These are phyloP conservation scores for Sicyos baderoa DNA, from an alignment of 306 rosid genomes.

Conservation along the genomic window DNA sequence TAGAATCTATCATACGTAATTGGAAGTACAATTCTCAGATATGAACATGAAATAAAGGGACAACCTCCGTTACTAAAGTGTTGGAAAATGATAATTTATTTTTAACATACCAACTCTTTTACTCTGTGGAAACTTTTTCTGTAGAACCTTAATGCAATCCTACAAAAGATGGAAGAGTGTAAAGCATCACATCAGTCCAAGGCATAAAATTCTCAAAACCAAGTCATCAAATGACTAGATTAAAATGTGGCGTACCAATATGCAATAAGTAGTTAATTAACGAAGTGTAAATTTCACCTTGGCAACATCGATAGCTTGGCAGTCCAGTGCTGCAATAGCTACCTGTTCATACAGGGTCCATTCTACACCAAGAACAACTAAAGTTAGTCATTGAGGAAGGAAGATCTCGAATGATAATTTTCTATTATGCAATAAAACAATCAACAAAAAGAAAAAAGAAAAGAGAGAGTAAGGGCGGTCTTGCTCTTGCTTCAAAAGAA, in stretches of 20 bases:
- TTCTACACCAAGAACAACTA: conserved; percentile 39
- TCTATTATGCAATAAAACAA: not conserved
- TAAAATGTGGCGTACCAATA: not conserved
- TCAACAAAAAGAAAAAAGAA: not conserved
- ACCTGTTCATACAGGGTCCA: conserved; percentile 94
- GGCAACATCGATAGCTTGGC: conserved; percentile 69
- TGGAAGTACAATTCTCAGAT: not conserved
- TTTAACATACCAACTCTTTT: conserved; percentile 86
- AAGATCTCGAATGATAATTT: not conserved
- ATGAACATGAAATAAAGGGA: not conserved
- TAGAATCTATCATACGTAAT: not conserved
- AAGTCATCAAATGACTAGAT: conserved; percentile 4
- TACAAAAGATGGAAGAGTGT: conserved; percentile 32
- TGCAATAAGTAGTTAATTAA: not conserved
- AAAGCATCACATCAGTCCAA: conserved; percentile 21
- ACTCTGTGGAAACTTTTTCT: conserved; percentile 75
- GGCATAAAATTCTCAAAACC: conserved; percentile 10
- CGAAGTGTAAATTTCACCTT: conserved; percentile 43
- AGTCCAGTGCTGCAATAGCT: conserved; percentile 93
- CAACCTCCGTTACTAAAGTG: not conserved
- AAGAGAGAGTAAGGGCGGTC: not conserved
- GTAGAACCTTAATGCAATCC: conserved; percentile 72
- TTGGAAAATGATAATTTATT: conserved; percentile 1
- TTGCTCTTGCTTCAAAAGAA: not conserved
- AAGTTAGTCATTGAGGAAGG: not conserved